Evolutionary conservation across 345 rosid genomes (phyloP), one percentile per base, ranked within the genome.

Genomic region (Syzygium oleosum): DNA sequence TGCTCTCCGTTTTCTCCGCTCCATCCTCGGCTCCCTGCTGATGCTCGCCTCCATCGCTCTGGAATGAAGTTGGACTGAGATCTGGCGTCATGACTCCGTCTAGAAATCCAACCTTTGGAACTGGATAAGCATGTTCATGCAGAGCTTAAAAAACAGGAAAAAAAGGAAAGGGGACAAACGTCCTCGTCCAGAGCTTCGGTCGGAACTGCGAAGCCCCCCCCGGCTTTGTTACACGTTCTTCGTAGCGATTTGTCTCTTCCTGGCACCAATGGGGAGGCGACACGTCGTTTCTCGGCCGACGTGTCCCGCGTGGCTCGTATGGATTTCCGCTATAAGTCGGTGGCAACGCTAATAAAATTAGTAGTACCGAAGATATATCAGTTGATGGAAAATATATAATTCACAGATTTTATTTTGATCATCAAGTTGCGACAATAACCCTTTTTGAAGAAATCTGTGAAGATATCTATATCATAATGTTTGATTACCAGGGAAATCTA

Each of bases 1-100:
- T 21, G 8, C 61, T 63, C 7, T 79, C 90, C 3, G 51, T 87
- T 80, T 88, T 89, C 89, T 87, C 89, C 14, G 4, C 85, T 15
- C 31, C 88, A 27, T 34, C 52, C 63, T 52, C 65, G 5, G 84
- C 6, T 53, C 41, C 73, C 27, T 34, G 21, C 21, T 86, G 89
- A 85, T 58, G 65, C 21, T 63, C 88, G n/a, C 11, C 52, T n/a
- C 85, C 58, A 4, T 38, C 59, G 58, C 84, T 58, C n/a, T n/a
- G 85, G 11, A 53, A 41, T 54, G 7, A 43, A 16, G 9, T 73
- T 31, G 88, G 49, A 49, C 87, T 84, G 78, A 34, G 63, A 63
- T 51, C 46, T 27, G 51, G 31, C n/a, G 80, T 9, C 85, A 51
- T 29, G 61, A 4, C 58, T 84, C 34, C 41, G 85, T 16, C 25